These are phyloP conservation scores for Boehmeria nivea DNA, from an alignment of 306 rosid genomes.

Conservation along the genomic window DNA sequence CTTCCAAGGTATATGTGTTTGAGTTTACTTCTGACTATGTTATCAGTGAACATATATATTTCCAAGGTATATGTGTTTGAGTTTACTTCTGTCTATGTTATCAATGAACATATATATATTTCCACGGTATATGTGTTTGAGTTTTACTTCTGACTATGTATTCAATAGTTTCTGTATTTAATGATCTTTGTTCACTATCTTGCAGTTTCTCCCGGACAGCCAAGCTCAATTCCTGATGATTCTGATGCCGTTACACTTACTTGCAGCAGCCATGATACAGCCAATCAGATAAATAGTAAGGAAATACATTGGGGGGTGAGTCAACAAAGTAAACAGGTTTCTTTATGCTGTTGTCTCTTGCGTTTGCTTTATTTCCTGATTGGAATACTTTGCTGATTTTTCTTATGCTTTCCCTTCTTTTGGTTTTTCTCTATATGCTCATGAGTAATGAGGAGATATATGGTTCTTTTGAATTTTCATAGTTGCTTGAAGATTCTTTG, in stretches of 20 bases:
- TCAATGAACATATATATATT: slow-evolving; percentile 89
- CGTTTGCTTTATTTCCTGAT: no score
- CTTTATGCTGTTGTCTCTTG: neutral
- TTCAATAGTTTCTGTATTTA: neutral
- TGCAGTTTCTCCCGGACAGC: slow-evolving; percentile 86
- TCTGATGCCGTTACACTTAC: slow-evolving; percentile 74
- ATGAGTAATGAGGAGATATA: neutral
- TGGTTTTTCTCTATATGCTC: neutral
- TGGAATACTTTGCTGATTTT: neutral
- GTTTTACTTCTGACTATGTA: neutral
- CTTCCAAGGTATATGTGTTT: slow-evolving; percentile 68
- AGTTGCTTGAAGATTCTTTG: slow-evolving; percentile 91
- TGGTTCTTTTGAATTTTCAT: slow-evolving; percentile 12
- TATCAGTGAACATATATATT: slow-evolving; percentile 85
- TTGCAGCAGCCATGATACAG: slow-evolving; percentile 83
- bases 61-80: slow-evolving; percentile 60
- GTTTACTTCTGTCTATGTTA: no score
- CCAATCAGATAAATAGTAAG: slow-evolving; percentile 73
- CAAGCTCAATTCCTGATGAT: slow-evolving; percentile 81
- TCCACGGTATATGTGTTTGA: slow-evolving; percentile 60
- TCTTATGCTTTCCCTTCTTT: neutral
- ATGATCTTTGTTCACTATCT: neutral
- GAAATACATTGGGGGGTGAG: slow-evolving; percentile 98
- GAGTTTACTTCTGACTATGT: no score
- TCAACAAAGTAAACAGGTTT: slow-evolving; percentile 1